Evolutionary conservation across 352 stramenopile genomes (phyloP).

Genomic region (Globisporangium yorkense): DNA sequence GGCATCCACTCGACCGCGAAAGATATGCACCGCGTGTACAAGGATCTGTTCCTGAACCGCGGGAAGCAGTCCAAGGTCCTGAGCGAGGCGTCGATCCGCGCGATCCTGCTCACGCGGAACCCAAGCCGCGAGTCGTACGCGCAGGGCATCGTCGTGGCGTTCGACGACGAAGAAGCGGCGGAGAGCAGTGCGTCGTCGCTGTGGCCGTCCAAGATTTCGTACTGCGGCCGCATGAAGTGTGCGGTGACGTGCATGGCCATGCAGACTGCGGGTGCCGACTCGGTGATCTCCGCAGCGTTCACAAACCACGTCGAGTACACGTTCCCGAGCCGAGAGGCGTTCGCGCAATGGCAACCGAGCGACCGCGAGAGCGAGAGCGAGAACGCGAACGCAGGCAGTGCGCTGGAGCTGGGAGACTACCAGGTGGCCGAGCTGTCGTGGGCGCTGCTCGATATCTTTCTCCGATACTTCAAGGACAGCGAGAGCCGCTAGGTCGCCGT

Average conservation of each 20-base stretch:
- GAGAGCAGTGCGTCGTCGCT: not conserved
- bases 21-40: slow-evolving; percentile 58
- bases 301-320: slow-evolving; percentile 36
- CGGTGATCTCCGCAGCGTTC: slow-evolving; percentile 41
- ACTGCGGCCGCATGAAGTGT: slow-evolving; percentile 48
- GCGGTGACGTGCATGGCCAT: slow-evolving; percentile 51
- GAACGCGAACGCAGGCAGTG: not conserved
- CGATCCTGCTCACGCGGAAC: slow-evolving; percentile 42
- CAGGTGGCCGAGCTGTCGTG: slow-evolving; percentile 7
- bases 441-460: slow-evolving; percentile 16
- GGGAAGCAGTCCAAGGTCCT: slow-evolving; percentile 41
- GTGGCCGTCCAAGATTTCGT: slow-evolving; percentile 38
- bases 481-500: not conserved
- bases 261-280: slow-evolving; percentile 30
- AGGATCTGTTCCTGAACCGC: slow-evolving; percentile 45
- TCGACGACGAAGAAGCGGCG: slow-evolving; percentile 14
- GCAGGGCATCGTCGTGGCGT: slow-evolving; percentile 37
- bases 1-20: slow-evolving; percentile 42
- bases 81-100: slow-evolving; percentile 26
- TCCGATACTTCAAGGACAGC: slow-evolving; percentile 10
- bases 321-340: slow-evolving; percentile 31
- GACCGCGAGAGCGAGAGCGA: not conserved
- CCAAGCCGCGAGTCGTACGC: slow-evolving; percentile 26
- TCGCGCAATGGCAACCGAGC: slow-evolving; percentile 28
- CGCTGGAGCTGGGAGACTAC: slow-evolving; percentile 3